These are phyloP conservation scores for Strobilomyces dryophilus DNA, from an alignment of 768 basidiomycete species.

Conservation along the genomic window DNA sequence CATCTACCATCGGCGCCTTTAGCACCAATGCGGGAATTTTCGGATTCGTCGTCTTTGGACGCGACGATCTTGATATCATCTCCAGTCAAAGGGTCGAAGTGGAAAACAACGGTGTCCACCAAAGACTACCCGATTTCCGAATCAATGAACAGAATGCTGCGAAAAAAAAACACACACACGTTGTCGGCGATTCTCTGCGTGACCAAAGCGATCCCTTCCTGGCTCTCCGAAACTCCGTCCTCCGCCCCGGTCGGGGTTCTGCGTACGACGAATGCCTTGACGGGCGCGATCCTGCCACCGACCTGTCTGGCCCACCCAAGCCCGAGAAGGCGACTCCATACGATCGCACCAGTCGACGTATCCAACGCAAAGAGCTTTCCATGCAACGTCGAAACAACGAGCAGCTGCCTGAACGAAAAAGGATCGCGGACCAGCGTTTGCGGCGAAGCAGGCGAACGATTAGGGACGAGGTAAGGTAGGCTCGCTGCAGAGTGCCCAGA, in stretches of 20 bases:
- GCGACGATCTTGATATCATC: constrained; percentile 40
- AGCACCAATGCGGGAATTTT: not conserved
- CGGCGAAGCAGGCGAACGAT: constrained; percentile 28
- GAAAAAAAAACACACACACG: constrained; percentile 37
- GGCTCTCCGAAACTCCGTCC: not conserved
- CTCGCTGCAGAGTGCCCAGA: constrained; percentile 2
- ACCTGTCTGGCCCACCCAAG: constrained; percentile 60
- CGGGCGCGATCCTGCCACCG: constrained; percentile 53
- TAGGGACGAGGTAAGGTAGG: constrained; percentile 18
- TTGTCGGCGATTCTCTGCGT: constrained; percentile 59
- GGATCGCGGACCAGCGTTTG: constrained; percentile 58
- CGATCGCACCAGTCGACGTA: constrained; percentile 65
- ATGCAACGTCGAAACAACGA: constrained; percentile 63
- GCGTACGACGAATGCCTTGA: constrained; percentile 56
- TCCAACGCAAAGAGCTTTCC: constrained; percentile 85
- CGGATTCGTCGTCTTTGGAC: constrained; percentile 6
- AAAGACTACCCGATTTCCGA: constrained; percentile 39
- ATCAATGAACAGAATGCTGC: constrained; percentile 5
- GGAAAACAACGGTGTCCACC: constrained; percentile 71
- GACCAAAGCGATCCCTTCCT: constrained; percentile 57
- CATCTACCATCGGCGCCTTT: constrained; percentile 12
- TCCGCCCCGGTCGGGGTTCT: constrained; percentile 22
- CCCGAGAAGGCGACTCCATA: constrained; percentile 81
- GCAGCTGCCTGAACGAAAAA: constrained; percentile 84
- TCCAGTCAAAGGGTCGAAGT: constrained; percentile 78